Evolutionary conservation across 2,329 filamentous ascomycete species (phyloP), one percentile per base, ranked within the genome.

Genomic region (Dissoconium aciculare): DNA sequence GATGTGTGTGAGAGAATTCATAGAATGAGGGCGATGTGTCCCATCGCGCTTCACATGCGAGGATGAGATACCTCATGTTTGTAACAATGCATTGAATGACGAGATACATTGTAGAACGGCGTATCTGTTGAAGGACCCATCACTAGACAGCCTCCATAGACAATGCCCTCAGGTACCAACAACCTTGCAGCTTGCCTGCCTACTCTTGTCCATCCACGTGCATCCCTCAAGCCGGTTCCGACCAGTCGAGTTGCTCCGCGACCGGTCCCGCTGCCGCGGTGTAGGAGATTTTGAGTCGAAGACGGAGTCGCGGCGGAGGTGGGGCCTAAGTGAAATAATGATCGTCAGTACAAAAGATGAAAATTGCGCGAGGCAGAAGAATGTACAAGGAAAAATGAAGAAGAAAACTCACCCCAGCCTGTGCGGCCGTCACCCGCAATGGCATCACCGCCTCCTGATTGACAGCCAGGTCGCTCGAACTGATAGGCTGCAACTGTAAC

Each of bases 201-300:
- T n/a, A n/a, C n/a, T n/a, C n/a, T n/a, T n/a, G n/a, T n/a, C n/a
- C n/a, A n/a, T n/a, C n/a, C n/a, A n/a, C n/a, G n/a, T n/a, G n/a
- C n/a, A n/a, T n/a, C n/a, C n/a, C n/a, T 26, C 38, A 59, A 28
- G 50, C 44, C 33, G 83, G 76, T 58, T 98, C 89, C 16, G 80
- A 77, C 89, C 89, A 98, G 61, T 94, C 91, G 35, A 95, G 84
- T 59, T 95, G 85, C 50, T 98, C 89, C 52, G 78, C 78, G 11
- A 91, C 67, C 39, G 77, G 69, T 14, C 65, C 71, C 35, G 71
- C 69, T 34, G 78, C 72, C 54, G 79, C 78, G 17, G 70, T 63
- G 54, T 84, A 95, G 34, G 71, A 74, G 49, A 98, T 71, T 58
- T 84, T 84, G 49, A 98, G 63, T 50, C 89, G 75, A 46, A 98